Base-by-base conservation (phyloP, 2,329 filamentous ascomycete genomes). In the Berkeleyomyces basicola region DNA sequence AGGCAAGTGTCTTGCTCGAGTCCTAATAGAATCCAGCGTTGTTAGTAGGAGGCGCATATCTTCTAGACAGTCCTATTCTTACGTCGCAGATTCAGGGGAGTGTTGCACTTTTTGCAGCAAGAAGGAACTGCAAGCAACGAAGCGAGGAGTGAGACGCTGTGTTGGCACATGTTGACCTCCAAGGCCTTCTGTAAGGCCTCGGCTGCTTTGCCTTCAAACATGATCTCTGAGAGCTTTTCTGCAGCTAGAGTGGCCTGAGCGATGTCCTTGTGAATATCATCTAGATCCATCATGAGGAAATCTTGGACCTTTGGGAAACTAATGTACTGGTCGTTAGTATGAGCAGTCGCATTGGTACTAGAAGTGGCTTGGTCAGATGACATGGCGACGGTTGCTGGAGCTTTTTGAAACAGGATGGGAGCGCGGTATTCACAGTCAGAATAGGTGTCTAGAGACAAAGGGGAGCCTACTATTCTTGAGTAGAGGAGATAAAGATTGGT, bases 191-290 rank as follows among this genome's bases (percentile, higher is more conserved):
- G 14, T 2, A 61, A 39, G 7, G 47, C 49, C 5, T 31, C 16
- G 5, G 11, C 16, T 7, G 49, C 60, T 10, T 53, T 55, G 47
- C 42, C 23, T 11, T 57, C 23, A 6, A 39, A 14, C 4, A 59
- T 33, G 9, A 61, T 60, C 7, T 64, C 55, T 3, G 53, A 36
- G 51, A 58, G 46, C 46, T 44, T 31, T 11, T 37, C 31, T 31
- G 58, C 46, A 63, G 65, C 59, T 63, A 65, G 64, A 64, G 55
- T 33, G 37, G 46, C 44, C 33, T 59, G 7, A 11, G 39, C 0
- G 4, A 57, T 14, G 6, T 57, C 39, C 39, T 57, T 55, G 43
- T 61, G 60, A 39, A 46, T 37, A 37, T 55, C 60, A 16, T 61
- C 39, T 39, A 55, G 23, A 6, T 61, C 60, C 39, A 43, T 33